Evolutionary conservation across 306 rosid genomes (phyloP), one percentile per base, ranked within the genome.

Genomic region (Acmispon strigosus): DNA sequence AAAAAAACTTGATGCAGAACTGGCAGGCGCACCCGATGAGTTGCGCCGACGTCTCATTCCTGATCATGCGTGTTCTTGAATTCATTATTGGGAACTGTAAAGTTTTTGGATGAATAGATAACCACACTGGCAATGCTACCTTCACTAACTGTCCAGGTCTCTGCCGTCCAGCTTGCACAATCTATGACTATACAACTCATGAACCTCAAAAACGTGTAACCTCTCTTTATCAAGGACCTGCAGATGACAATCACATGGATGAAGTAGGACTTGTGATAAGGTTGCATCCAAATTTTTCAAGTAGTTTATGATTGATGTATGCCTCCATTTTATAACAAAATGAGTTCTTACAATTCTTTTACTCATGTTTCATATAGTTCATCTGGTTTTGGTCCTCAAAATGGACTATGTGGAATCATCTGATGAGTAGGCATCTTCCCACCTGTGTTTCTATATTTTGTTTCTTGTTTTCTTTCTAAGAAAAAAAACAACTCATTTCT

Each of bases 21-120:
- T 95, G 75, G 84, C 96, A 8, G 96, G 82, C 7, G 87, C 86
- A 53, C 65, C 97, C 1, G 82, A 86, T 5, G 97, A 95, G 70
- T 85, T 95, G 82, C 93, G 90, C 19, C 84, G 81, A 5, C 96
- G 96, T 14, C 92, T 95, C 72, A 91, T 95, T 77, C 97, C 97
- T 0, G 96, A 87, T 80, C 97, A 95, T 63, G 88, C 79, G 17
- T 83, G 81, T 76, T 75, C 54, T 76, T 82, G 68, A 88, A 41
- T 48, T 17, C 24, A 54, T 20, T n/a, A 6, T 39, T 7, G 7
- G 7, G 55, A 54, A 68, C 62, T 81, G 78, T 75, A 79, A 75
- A 59, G 63, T 42, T 82, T 82, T 84, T 86, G 84, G 70, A 77
- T 84, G 78, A 64, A 62, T 73, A 77, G 87, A 82, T 80, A 62